Base-by-base conservation (phyloP, 2,329 filamentous ascomycete genomes). In the Colletotrichum sansevieriae region DNA sequence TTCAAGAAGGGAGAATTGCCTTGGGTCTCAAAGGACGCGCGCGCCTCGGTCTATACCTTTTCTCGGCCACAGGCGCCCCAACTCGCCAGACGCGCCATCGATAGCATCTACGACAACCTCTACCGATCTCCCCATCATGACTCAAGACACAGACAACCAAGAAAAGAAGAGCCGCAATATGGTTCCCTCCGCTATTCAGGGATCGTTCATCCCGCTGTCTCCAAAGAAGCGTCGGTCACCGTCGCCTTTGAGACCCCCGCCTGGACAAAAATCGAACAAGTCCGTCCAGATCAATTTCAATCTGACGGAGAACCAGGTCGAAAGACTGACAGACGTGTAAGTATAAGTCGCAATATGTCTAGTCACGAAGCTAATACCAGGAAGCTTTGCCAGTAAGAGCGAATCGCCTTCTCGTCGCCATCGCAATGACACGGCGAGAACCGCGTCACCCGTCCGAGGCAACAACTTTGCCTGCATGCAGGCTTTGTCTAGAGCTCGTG, bases 231-330 rank as follows among this genome's bases (percentile, higher is more conserved):
- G 46, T 44, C 76, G 75, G 18, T 80, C 80, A 2, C 74, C 76
- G 2, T 81, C 83, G 4, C 78, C 77, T 4, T 76, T 73, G 44
- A 78, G 79, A 60, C 37, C 37, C 37, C 29, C 29, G 29, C 13
- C 15, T 15, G 37, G 37, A 12, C 75, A 77, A 2, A 72, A 73
- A 20, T 63, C 72, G 18, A 77, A 80, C 20, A 78, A 82, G 51
- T 80, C 80, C 2, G 75, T 86, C 20, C 80, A 83, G 44, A 79
- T 86, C 35, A 82, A 83, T 25, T 78, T 86, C 72, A 84, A 84
- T 69, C 71, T 86, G 63, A 86, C 83, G 4, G 82, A 85, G 52
- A 80, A 78, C 0, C 83, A 85, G 68, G 81, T 86, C 78, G 81
- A 85, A 64, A 82, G 78, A 67, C 76, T 86, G 49, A 81, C 84